Base-by-base conservation (phyloP, 176 grass and related monocot genomes). In the Avena eriantha region DNA sequence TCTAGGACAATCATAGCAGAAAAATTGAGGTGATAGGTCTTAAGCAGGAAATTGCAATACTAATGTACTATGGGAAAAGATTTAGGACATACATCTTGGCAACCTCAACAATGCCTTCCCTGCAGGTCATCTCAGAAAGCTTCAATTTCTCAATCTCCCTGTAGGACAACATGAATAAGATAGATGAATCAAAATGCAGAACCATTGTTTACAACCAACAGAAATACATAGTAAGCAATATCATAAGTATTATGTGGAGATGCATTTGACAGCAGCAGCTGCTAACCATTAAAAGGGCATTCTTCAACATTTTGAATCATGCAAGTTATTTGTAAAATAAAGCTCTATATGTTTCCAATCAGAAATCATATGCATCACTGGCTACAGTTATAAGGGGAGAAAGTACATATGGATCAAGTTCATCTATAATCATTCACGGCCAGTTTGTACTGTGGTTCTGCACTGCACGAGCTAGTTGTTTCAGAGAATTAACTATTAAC, bases 91-190 rank as follows among this genome's bases (percentile, higher is more conserved):
- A 95, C 91, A 91, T 93, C 46, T 90, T 91, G 51, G 94, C 94
- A 80, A 95, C 94, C 88, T 95, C 94, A 86, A 93, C 84, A 39
- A 95, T 87, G 67, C 94, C 94, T 83, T 93, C 89, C 71, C 91
- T 93, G 86, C 94, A 95, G 18, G 91, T 90, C 72, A 95, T 77
- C 76, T 95, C 94, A 83, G 86, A 91, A 51, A 95, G 91, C 82
- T 95, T 95, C 91, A 95, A 67, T 73, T 95, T 95, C 87, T 95
- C 94, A 80, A 95, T 95, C 78, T 95, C 94, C 84, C 94, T 95
- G 86, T 47, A 87, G 35, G 75, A 67, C 24, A 81, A 60, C n/a
- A 88, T 79, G 71, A 84, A 57, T 71, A 43, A 69, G 66, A 65
- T 13, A n/a, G 14, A 84, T 48, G 4, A n/a, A 70, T 78, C 65